Evolutionary conservation across 495 filamentous ascomycete genomes (phyloP).

Genomic region (Cercophora newfieldiana): DNA sequence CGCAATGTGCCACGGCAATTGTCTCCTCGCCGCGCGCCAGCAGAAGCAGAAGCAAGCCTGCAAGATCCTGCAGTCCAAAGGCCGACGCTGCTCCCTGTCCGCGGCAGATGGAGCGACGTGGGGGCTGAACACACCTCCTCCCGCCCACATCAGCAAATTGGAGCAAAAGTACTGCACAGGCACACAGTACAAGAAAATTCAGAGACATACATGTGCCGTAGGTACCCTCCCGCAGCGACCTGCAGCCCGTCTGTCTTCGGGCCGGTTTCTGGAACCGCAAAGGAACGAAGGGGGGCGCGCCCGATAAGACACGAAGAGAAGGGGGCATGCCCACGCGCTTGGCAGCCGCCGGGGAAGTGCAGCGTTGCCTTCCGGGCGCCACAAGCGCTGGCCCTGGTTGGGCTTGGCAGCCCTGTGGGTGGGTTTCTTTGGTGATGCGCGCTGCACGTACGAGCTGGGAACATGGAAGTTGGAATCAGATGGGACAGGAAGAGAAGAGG

Average conservation of each 20-base stretch:
- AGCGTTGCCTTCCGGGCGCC: background rate
- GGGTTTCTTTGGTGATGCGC: no score
- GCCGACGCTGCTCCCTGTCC: background rate
- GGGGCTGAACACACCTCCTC: background rate
- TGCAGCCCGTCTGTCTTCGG: background rate
- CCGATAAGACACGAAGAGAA: background rate
- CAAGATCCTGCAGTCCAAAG: background rate
- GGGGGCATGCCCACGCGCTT: background rate
- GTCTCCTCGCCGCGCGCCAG: background rate
- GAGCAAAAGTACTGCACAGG: background rate
- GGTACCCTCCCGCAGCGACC: background rate
- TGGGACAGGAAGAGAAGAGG: no score
- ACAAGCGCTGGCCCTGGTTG: background rate
- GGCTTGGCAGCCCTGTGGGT: background rate
- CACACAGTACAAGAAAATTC: background rate
- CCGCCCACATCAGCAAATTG: background rate
- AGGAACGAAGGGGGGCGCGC: background rate
- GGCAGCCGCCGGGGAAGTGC: background rate
- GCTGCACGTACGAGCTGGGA: no score
- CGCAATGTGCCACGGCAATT: background rate
- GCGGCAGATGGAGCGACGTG: background rate
- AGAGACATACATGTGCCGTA: background rate
- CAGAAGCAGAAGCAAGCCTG: background rate
- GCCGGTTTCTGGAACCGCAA: background rate
- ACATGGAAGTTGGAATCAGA: no score